Evolutionary conservation across 179 eudicot genomes (phyloP).

Genomic region (Gypsophila paniculata): DNA sequence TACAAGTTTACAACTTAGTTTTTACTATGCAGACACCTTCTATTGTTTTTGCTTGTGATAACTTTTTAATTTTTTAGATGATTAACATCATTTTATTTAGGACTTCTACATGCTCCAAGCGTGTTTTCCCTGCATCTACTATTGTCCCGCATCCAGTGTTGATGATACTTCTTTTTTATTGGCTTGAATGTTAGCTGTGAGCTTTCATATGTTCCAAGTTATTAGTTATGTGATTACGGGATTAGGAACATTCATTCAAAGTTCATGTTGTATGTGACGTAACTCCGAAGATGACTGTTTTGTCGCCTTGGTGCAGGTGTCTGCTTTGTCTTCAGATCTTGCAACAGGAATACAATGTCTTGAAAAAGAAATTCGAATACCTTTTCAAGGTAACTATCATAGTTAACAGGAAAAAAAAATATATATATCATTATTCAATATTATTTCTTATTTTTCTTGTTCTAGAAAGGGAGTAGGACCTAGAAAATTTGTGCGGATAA

Average conservation of each 20-base stretch:
- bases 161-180: neutral
- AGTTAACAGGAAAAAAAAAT: no score
- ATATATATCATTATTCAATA: neutral
- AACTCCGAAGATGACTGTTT: neutral
- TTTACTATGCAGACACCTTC: neutral
- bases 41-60: neutral
- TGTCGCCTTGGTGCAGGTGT: conserved; percentile 38
- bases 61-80: neutral
- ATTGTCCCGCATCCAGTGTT: neutral
- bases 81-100: neutral
- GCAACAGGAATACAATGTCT: conserved; percentile 37
- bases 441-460: neutral
- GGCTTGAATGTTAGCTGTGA: neutral
- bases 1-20: neutral
- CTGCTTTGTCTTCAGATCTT: conserved; percentile 39
- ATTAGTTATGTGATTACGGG: neutral
- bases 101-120: neutral
- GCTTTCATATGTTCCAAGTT: neutral
- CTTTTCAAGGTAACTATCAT: conserved; percentile 38
- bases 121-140: neutral
- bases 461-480: neutral
- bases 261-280: neutral
- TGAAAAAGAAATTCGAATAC: conserved; percentile 42
- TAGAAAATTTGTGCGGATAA: neutral
- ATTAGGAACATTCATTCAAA: neutral